phyloP scores from a whole-genome alignment of 164 flowering plant genomes.

The Vitis vinifera region ASM3070453v1 NC_081807.1:18190501-18191000 shows the following conservation, averaged over 20 bases:
- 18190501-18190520: conserved; percentile 43
- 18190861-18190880: too few relatives aligned
- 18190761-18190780: conserved; percentile 34
- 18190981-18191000: too few relatives aligned
- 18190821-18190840: too few relatives aligned
- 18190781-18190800: conserved; percentile 9
- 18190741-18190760: conserved; percentile 31
- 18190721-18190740: conserved; percentile 45
- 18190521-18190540: conserved; percentile 44
- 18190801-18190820: too few relatives aligned
- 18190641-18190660: conserved; percentile 35
- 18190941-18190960: too few relatives aligned
- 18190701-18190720: conserved; percentile 51
- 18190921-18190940: too few relatives aligned
- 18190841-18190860: too few relatives aligned
- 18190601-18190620: conserved; percentile 50
- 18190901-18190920: too few relatives aligned
- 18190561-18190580: neutral
- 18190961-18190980: too few relatives aligned
- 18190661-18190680: conserved; percentile 39
- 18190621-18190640: conserved; percentile 42
- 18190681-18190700: conserved; percentile 40
- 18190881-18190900: too few relatives aligned
- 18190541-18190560: conserved; percentile 36
- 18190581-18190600: conserved; percentile 36